These are phyloP conservation scores for Osmanthus fragrans DNA, from an alignment of 257 asterid species.

Conservation along the genomic window DNA sequence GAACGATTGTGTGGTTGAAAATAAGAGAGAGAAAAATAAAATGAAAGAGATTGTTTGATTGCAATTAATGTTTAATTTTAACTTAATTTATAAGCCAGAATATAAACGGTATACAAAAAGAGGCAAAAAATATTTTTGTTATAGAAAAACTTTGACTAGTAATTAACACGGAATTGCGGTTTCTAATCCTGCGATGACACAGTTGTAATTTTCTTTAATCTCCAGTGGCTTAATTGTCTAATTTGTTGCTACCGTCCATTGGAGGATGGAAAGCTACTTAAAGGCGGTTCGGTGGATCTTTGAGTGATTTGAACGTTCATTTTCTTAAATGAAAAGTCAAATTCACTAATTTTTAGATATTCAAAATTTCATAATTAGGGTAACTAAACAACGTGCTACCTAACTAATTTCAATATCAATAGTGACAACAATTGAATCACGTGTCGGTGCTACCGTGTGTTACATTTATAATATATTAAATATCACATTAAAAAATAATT, in stretches of 20 bases:
- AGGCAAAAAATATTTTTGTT: not conserved
- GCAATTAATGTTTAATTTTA: no score
- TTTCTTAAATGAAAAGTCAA: not conserved
- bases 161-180: not conserved
- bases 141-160: not conserved
- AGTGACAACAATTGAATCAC: no score
- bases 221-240: not conserved
- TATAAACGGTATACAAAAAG: no score
- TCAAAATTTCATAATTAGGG: not conserved
- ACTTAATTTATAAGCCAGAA: no score
- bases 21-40: no score
- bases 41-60: no score
- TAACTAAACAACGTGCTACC: not conserved
- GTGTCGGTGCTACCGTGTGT: not conserved
- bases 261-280: conserved; percentile 26
- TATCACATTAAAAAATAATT: no score
- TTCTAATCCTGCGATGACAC: not conserved
- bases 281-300: conserved; percentile 54
- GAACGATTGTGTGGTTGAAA: no score
- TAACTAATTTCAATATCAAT: not conserved
- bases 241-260: conserved; percentile 18
- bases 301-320: conserved; percentile 55
- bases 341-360: not conserved
- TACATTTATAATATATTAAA: no score
- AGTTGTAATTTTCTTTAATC: not conserved